A percentile compares a stretch with the other conserved stretches of the same genome.
phyloP scores from a whole-genome alignment of 176 grass and related monocot species.

The Luzula sylvatica region DNA sequence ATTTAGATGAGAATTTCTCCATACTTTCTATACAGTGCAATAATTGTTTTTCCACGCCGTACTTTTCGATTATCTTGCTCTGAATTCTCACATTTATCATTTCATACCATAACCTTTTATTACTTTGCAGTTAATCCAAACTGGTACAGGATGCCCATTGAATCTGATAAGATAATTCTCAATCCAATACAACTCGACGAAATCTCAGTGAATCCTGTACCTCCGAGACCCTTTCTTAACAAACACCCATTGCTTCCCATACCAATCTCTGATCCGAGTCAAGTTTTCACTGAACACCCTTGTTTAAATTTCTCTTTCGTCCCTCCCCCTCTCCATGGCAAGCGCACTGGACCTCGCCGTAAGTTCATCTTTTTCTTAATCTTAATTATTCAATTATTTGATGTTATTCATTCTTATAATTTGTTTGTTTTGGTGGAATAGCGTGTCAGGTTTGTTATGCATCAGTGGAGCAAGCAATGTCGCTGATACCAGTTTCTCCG shows the following conservation, averaged over 20 bases:
- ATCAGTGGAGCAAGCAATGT: slow-evolving; percentile 63
- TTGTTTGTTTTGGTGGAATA: slow-evolving; percentile 25
- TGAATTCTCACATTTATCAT: slow-evolving; percentile 3
- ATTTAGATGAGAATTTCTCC: neutral
- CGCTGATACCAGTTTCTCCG: slow-evolving; percentile 38
- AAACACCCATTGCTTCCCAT: slow-evolving; percentile 3
- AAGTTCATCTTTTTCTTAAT: slow-evolving; percentile 20
- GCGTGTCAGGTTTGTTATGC: slow-evolving; percentile 94
- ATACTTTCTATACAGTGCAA: neutral
- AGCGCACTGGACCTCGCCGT: slow-evolving; percentile 91
- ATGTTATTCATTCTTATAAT: too few species aligned
- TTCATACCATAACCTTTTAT: neutral
- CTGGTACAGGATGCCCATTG: slow-evolving; percentile 33
- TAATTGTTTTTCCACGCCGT: neutral
- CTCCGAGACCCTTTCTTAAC: slow-evolving; percentile 18
- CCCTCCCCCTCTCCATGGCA: slow-evolving; percentile 67
- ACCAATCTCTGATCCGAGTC: slow-evolving; percentile 10
- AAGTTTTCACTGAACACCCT: slow-evolving; percentile 42
- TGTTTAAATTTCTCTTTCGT: slow-evolving; percentile 84
- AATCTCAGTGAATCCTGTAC: slow-evolving; percentile 11
- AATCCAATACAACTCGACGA: slow-evolving; percentile 17
- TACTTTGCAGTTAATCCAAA: slow-evolving; percentile 50
- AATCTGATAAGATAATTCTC: slow-evolving; percentile 45
- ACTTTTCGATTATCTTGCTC: neutral
- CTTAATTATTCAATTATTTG: too few species aligned